phyloP scores from a whole-genome alignment of 83 land plant species.

The Picea mariana region DNA sequence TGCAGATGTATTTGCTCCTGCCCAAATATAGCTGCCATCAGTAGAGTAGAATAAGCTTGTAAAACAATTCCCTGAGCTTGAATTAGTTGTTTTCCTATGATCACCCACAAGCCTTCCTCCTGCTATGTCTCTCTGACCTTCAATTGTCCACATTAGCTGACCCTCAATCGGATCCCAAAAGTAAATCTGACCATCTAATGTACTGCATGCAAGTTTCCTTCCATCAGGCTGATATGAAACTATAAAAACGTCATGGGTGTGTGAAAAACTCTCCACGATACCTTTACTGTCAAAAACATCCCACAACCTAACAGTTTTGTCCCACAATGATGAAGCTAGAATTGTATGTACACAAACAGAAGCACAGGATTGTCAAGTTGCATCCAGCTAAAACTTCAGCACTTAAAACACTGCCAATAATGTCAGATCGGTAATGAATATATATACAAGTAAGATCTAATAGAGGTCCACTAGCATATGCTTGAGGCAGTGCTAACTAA shows the following conservation, averaged over 20 bases:
- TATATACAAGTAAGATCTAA: background rate
- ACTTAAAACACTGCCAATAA: background rate
- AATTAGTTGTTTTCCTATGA: slow-evolving; percentile 82
- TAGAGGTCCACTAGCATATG: background rate
- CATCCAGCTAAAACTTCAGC: background rate
- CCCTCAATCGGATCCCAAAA: slow-evolving; percentile 94
- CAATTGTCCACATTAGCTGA: slow-evolving; percentile 76
- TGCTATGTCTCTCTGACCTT: slow-evolving; percentile 93
- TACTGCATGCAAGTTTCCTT: slow-evolving; percentile 86
- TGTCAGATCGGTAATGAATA: background rate
- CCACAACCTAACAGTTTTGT: slow-evolving; percentile 89
- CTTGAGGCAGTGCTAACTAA: background rate
- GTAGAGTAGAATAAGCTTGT: slow-evolving; percentile 89
- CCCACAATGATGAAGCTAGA: slow-evolving; percentile 98
- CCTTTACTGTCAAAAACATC: slow-evolving; percentile 95
- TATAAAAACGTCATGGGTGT: slow-evolving; percentile 93
- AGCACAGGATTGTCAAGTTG: slow-evolving; percentile 12
- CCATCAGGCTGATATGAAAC: slow-evolving; percentile 95
- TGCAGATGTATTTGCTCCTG: slow-evolving; percentile 90
- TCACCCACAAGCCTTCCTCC: slow-evolving; percentile 96
- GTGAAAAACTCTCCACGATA: slow-evolving; percentile 74
- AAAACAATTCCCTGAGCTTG: slow-evolving; percentile 87
- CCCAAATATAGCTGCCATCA: slow-evolving; percentile 89
- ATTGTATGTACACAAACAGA: slow-evolving; percentile 43
- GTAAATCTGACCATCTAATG: slow-evolving; percentile 92